A percentile compares a stretch with the other conserved stretches of the same genome.
Conservation (phyloP, 1,284 basidiomycete genomes). For the Sporisorium graminicola region DNA sequence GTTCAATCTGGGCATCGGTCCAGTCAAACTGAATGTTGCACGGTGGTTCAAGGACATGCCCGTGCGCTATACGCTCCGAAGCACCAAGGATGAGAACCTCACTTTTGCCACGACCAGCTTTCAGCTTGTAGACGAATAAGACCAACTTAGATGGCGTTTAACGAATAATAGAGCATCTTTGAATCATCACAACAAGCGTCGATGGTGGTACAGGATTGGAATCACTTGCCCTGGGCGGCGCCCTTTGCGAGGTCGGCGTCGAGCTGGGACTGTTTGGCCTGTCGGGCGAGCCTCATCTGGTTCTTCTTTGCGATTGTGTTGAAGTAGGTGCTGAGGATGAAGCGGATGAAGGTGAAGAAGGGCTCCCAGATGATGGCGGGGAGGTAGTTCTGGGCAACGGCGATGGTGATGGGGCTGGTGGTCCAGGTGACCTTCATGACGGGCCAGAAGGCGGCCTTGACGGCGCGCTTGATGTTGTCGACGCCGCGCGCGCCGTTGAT, state of each 20-base stretch:
- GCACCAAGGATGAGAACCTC: constrained; percentile 68
- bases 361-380: constrained; percentile 72
- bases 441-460: constrained; percentile 80
- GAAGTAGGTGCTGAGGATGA: constrained; percentile 59
- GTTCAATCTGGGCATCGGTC: constrained; percentile 62
- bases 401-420: constrained; percentile 79
- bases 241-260: constrained; percentile 55
- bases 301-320: constrained; percentile 65
- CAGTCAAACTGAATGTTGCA: constrained; percentile 58
- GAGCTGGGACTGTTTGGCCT: constrained; percentile 30
- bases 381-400: constrained; percentile 81
- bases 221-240: constrained; percentile 53
- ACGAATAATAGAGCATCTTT: too few relatives aligned
- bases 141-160: not conserved
- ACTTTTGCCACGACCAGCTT: constrained; percentile 70
- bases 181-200: not conserved
- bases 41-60: constrained; percentile 70
- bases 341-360: constrained; percentile 60
- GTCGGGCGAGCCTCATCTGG: constrained; percentile 59
- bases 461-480: constrained; percentile 78
- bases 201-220: not conserved
- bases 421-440: constrained; percentile 83
- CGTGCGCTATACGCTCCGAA: constrained; percentile 70
- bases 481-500: constrained; percentile 83
- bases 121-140: constrained; percentile 68